Percentiles rank a stretch among this genome's conserved stretches.
phyloP scores from a whole-genome alignment of 768 basidiomycete species.

The Neoboletus brunneissimus region DNA sequence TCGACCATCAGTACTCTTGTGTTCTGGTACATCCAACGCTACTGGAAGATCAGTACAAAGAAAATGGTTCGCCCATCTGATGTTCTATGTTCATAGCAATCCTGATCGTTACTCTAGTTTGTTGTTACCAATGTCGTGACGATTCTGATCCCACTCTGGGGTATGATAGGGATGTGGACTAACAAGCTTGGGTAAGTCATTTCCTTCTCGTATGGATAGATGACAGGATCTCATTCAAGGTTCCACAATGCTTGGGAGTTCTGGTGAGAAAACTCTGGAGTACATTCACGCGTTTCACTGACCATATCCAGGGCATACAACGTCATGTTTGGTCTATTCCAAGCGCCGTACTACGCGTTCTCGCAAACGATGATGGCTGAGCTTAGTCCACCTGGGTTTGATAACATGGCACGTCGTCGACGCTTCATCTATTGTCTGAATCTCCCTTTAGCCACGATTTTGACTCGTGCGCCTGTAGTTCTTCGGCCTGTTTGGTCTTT shows the following conservation, averaged over 20 bases:
- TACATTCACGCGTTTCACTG: not conserved
- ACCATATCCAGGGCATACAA: slow-evolving; percentile 63
- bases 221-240: slow-evolving; percentile 24
- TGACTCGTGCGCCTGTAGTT: slow-evolving; percentile 44
- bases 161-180: slow-evolving; percentile 85
- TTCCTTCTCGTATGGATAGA: not conserved
- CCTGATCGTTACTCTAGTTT: slow-evolving; percentile 45
- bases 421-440: no score
- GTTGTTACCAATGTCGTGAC: slow-evolving; percentile 73
- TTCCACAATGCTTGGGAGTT: slow-evolving; percentile 88
- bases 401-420: slow-evolving; percentile 56
- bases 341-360: slow-evolving; percentile 86
- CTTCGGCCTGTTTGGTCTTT: slow-evolving; percentile 83
- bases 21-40: slow-evolving; percentile 81
- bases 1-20: slow-evolving; percentile 70
- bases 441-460: not conserved
- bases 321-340: slow-evolving; percentile 74
- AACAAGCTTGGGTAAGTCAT: slow-evolving; percentile 59
- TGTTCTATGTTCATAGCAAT: not conserved
- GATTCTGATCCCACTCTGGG: slow-evolving; percentile 79
- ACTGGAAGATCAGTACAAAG: slow-evolving; percentile 79
- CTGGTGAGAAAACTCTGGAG: slow-evolving; percentile 47
- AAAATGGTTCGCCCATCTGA: slow-evolving; percentile 54
- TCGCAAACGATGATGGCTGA: slow-evolving; percentile 89
- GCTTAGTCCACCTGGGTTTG: slow-evolving; percentile 82